Evolutionary conservation across 345 rosid species (phyloP), one percentile per base, ranked within the genome.

Genomic region (Lumnitzera racemosa): DNA sequence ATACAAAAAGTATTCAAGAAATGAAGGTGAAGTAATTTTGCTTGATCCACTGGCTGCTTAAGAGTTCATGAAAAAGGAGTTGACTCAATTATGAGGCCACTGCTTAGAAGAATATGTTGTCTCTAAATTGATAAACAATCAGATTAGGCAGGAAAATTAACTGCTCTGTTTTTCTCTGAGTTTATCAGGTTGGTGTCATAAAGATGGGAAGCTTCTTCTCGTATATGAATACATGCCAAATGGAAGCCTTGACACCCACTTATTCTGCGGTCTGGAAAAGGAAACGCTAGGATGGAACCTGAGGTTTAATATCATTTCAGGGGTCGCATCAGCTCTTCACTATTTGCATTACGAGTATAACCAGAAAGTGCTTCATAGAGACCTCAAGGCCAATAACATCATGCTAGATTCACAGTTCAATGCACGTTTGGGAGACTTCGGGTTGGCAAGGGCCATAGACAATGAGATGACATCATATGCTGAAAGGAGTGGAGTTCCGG

Each of bases 171-270:
- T 16, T 15, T 16, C 47, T 46, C 51, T 41, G 24, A 27, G 5
- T 11, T 24, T 41, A 31, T 46, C 60, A 75, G 83, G 86, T 25
- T 75, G 81, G 86, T 78, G 83, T 57, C 62, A 75, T 49, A 63
- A 75, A 67, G 69, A 73, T 20, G 72, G 85, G 57, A 64, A 67
- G 66, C 71, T 78, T 51, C 69, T 76, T 5, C 55, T 81, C 1
- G 86, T 73, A n/a, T 75, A 78, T 11, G 78, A 81, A 20, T 73
- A 63, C 77, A 78, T 81, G 86, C 76, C 86, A 11, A 81, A 81
- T 17, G 79, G 86, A 11, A 81, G 86, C 70, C 17, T 81, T 50
- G 86, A 81, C 63, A 55, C 55, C 24, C 72, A 78, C 61, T 64
- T 76, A 13, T 71, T 66, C 49, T 69, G 31, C 15, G 23, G 36